Percentiles rank a stretch among this genome's conserved stretches.
Conservation (phyloP, 1,284 basidiomycete genomes). For the Leccinum griseonigrum region DNA sequence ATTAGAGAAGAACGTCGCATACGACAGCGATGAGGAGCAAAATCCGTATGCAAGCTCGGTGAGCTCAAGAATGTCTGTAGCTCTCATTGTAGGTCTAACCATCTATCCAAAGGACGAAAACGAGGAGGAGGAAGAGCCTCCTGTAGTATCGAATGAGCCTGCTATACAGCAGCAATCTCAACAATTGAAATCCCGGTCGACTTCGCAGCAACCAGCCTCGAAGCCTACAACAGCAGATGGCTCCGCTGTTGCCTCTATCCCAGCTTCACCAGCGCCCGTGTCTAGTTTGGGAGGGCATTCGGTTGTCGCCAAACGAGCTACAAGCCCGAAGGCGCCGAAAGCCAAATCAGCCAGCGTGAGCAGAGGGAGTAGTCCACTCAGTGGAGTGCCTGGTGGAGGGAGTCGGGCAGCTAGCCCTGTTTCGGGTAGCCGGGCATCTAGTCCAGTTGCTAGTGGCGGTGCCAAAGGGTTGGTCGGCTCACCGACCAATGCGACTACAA, state of each 20-base stretch:
- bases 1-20: constrained; percentile 69
- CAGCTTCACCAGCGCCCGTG: constrained; percentile 54
- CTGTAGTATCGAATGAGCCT: constrained; percentile 48
- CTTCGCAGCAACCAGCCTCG: constrained; percentile 34
- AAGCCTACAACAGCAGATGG: constrained; percentile 32
- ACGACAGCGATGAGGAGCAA: constrained; percentile 79
- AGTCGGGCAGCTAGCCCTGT: constrained; percentile 45
- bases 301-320: constrained; percentile 78
- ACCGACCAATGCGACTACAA: constrained; percentile 13
- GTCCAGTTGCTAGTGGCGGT: constrained; percentile 34
- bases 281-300: constrained; percentile 65
- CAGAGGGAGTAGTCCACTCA: constrained; percentile 55
- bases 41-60: constrained; percentile 80
- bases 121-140: constrained; percentile 61
- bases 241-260: constrained; percentile 43
- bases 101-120: constrained; percentile 53
- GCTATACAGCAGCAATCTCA: constrained; percentile 55
- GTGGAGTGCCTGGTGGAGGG: constrained; percentile 34
- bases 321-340: constrained; percentile 69
- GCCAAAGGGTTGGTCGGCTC: constrained; percentile 35
- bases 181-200: constrained; percentile 32
- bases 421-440: constrained; percentile 45
- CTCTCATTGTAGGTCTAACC: constrained; percentile 7
- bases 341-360: constrained; percentile 44
- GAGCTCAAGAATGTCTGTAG: constrained; percentile 29